phyloP scores from a whole-genome alignment of 2,329 filamentous ascomycete genomes.

The Fusarium cicatricum region DNA sequence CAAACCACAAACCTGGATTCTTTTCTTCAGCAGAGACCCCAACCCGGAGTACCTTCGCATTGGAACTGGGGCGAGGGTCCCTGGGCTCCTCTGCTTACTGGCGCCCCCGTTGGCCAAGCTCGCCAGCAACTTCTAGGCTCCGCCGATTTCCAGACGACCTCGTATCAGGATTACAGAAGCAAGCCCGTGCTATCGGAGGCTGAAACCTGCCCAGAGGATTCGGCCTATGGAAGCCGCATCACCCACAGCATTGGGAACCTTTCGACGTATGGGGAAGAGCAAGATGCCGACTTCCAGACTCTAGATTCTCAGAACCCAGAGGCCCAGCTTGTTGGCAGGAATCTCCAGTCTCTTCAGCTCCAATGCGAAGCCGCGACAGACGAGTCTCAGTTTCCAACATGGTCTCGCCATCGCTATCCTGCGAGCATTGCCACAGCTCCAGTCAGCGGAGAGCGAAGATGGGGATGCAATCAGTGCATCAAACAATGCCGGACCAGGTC shows the following conservation, averaged over 20 bases:
- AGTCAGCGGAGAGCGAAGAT: conserved; percentile 21
- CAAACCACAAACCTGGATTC: conserved; percentile 14
- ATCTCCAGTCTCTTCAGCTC: conserved; percentile 45
- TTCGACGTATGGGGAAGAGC: conserved; percentile 56
- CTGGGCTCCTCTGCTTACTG: conserved; percentile 52
- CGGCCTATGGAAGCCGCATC: conserved; percentile 55
- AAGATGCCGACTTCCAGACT: conserved; percentile 50
- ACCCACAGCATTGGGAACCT: conserved; percentile 54
- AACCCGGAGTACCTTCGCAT: conserved; percentile 13
- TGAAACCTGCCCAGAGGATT: conserved; percentile 53
- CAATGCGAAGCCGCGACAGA: neutral
- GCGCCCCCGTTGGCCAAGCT: conserved; percentile 36
- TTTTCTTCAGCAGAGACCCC: conserved; percentile 11
- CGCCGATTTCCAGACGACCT: conserved; percentile 19
- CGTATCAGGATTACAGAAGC: conserved; percentile 39
- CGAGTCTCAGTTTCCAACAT: conserved; percentile 4
- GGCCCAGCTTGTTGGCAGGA: conserved; percentile 42
- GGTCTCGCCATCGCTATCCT: conserved; percentile 16
- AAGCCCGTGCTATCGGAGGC: conserved; percentile 50
- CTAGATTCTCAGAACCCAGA: conserved; percentile 21
- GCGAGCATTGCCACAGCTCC: conserved; percentile 29
- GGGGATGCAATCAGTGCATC: conserved; percentile 52
- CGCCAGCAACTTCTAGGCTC: conserved; percentile 29
- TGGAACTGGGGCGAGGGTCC: conserved; percentile 48
- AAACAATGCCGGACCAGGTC: conserved; percentile 59